Evolutionary conservation across 2,329 filamentous ascomycete species (phyloP).

Genomic region (Exophiala dermatitidis): DNA sequence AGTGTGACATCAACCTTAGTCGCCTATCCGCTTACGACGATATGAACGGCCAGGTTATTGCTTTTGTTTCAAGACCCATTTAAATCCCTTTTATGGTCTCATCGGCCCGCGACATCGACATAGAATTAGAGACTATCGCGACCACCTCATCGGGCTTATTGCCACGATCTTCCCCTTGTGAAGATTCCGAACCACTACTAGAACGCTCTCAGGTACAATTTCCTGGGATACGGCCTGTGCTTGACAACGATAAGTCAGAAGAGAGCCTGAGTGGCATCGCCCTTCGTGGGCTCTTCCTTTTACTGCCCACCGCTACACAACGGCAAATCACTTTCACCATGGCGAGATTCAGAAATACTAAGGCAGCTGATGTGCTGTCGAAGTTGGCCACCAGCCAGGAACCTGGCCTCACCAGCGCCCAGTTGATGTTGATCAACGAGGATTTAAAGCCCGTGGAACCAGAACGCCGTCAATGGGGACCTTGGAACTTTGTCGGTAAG

Average conservation of each 20-base stretch:
- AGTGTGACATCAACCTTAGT: too few relatives aligned
- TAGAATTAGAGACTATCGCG: constrained; percentile 3
- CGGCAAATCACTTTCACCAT: neutral
- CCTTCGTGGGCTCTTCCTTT: constrained; percentile 1
- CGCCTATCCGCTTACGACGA: neutral
- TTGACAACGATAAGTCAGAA: neutral
- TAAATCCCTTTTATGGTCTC: neutral
- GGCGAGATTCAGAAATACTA: constrained; percentile 2
- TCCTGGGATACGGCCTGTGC: neutral
- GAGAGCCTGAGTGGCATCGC: neutral
- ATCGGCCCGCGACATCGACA: neutral
- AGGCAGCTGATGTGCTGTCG: constrained; percentile 4
- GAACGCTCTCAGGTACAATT: neutral
- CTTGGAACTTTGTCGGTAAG: constrained; percentile 32
- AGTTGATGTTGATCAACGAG: constrained; percentile 44
- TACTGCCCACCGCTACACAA: constrained; percentile 3
- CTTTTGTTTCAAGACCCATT: neutral
- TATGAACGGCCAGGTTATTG: neutral
- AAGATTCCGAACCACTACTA: neutral
- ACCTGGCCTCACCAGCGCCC: constrained; percentile 46
- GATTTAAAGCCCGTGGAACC: constrained; percentile 39
- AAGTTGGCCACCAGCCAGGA: constrained; percentile 69
- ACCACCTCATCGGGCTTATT: constrained; percentile 1
- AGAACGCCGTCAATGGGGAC: constrained; percentile 34
- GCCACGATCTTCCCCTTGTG: neutral